Evolutionary conservation across 2,329 filamentous ascomycete species (phyloP), one percentile per base, ranked within the genome.

Genomic region (Cadophora sp.): DNA sequence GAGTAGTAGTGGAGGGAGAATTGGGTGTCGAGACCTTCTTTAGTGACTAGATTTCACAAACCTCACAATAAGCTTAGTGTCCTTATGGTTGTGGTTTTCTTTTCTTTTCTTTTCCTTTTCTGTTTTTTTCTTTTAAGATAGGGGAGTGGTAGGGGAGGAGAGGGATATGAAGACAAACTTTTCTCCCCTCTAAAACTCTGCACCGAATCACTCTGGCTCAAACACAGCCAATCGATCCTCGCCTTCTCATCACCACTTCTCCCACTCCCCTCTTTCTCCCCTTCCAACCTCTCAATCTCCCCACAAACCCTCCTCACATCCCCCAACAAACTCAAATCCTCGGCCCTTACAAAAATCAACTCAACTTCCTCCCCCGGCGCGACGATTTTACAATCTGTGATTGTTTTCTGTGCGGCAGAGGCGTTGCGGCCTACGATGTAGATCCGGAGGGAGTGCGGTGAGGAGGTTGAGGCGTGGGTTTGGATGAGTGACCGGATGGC

Each of bases 171-270:
- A 7, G 36, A 67, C 62, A 3, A 55, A 76, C 74, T 68, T 65
- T 66, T 68, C 41, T 68, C 63, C n/a, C 63, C 64, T 14, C 64
- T 47, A 69, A 75, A 59, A 73, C 73, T 70, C 14, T 55, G 51
- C 51, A 55, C 51, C 16, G 73, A 71, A 18, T 71, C 70, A 6
- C 72, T 76, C 24, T 76, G 74, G 41, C 70, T 74, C 73, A 79
- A 70, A 45, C 77, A 74, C 60, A 80, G 55, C n/a, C 76, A 65
- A 70, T 80, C 78, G 14, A 80, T 59, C 59, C 75, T 75, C n/a
- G 74, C 48, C 13, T 24, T 66, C 48, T 30, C 27, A 6, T 6
- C 6, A 3, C 27, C 27, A 30, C 47, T 53, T 33, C 47, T 27
- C 39, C 22, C 59, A 0, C 36, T 48, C 6, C 9, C 24, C 8